These are phyloP conservation scores for Phialophora verrucosa DNA, from an alignment of 2,329 filamentous ascomycete genomes.

Conservation along the genomic window DNA sequence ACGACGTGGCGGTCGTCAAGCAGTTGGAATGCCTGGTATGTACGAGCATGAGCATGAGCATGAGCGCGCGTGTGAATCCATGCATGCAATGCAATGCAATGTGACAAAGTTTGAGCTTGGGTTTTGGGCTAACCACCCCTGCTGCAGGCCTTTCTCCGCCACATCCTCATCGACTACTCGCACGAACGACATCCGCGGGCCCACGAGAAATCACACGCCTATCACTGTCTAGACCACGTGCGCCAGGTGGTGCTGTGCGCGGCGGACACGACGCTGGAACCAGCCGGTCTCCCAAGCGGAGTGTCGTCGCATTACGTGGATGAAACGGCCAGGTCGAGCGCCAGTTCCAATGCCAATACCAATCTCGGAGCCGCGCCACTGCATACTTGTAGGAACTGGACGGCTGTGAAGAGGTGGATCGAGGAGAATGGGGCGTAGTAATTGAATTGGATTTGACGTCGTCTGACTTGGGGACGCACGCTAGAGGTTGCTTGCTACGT, in stretches of 20 bases:
- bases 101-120: not conserved
- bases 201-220: constrained; percentile 9
- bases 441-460: not conserved
- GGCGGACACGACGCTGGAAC: constrained; percentile 34
- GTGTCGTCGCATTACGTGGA: constrained; percentile 1
- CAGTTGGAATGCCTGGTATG: constrained; percentile 29
- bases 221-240: constrained; percentile 31
- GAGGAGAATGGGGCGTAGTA: constrained; percentile 14
- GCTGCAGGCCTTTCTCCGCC: constrained; percentile 22
- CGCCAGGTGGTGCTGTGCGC: constrained; percentile 33
- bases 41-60: not conserved
- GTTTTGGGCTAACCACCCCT: not conserved
- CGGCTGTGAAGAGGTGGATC: constrained; percentile 20
- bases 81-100: not conserved
- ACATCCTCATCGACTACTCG: constrained; percentile 25
- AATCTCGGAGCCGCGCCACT: not conserved
- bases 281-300: constrained; percentile 3
- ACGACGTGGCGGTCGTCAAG: constrained; percentile 27
- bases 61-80: no score
- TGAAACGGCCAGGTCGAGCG: not conserved
- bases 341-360: not conserved
- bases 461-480: not conserved
- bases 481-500: not conserved
- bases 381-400: constrained; percentile 23
- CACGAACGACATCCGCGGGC: constrained; percentile 6